Conservation (phyloP, 768 basidiomycete species). For the Lentinula raphanica region DNA sequence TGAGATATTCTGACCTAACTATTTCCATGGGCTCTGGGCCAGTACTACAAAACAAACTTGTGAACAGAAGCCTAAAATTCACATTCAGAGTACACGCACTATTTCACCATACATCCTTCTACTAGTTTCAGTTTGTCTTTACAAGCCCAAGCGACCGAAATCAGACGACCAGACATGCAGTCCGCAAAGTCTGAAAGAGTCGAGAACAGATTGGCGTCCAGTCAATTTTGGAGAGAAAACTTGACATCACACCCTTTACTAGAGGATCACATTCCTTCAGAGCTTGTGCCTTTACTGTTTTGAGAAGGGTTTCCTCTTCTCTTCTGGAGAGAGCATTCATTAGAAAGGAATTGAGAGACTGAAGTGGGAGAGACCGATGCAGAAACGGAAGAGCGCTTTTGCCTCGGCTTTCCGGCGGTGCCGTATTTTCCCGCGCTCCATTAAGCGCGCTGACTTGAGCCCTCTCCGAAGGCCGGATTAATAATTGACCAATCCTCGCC, state of each 20-base stretch:
- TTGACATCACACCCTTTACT: slow-evolving; percentile 55
- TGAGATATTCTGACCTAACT: slow-evolving; percentile 69
- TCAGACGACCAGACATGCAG: slow-evolving; percentile 75
- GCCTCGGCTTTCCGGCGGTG: neutral
- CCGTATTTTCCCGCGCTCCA: neutral
- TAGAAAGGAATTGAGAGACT: neutral
- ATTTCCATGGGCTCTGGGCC: slow-evolving; percentile 69
- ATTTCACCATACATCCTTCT: slow-evolving; percentile 76
- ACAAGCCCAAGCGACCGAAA: slow-evolving; percentile 86
- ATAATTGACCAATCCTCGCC: neutral
- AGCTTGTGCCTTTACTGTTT: slow-evolving; percentile 75
- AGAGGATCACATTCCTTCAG: slow-evolving; percentile 71
- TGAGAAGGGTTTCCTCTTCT: slow-evolving; percentile 82
- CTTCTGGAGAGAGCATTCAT: slow-evolving; percentile 86
- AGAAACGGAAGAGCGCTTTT: too few relatives aligned
- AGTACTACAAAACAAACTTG: slow-evolving; percentile 40
- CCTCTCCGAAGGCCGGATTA: neutral
- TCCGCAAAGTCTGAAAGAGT: slow-evolving; percentile 67
- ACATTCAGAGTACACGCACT: slow-evolving; percentile 41
- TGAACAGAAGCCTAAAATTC: neutral
- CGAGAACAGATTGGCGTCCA: neutral
- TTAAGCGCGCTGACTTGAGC: neutral
- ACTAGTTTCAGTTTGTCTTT: slow-evolving; percentile 60
- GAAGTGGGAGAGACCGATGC: slow-evolving; percentile 2
- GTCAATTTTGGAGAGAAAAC: neutral